These are phyloP conservation scores for Paracorniculantispora psalliotae DNA, from an alignment of 2,329 filamentous ascomycete genomes.

Conservation along the genomic window DNA sequence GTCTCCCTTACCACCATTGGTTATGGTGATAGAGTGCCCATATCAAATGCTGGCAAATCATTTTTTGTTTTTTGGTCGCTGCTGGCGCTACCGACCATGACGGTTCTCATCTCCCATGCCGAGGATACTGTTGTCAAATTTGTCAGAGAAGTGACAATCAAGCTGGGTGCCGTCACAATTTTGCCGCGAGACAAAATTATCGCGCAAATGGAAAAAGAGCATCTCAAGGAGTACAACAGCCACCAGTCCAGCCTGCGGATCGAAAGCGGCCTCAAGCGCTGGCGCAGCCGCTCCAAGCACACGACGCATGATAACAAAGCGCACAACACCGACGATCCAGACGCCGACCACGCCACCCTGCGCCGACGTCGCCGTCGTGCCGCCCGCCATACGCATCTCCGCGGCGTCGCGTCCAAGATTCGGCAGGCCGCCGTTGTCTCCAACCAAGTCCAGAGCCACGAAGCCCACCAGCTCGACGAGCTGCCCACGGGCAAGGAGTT, in stretches of 20 bases:
- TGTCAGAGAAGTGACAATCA: conserved; percentile 50
- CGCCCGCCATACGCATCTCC: not conserved
- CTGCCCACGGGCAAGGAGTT: conserved; percentile 46
- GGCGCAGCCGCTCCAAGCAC: not conserved
- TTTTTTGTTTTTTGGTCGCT: conserved; percentile 95
- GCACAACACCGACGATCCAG: not conserved
- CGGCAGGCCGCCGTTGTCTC: conserved; percentile 11
- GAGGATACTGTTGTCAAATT: conserved; percentile 74
- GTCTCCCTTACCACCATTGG: conserved; percentile 79
- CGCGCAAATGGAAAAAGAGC: conserved; percentile 24
- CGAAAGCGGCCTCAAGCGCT: not conserved
- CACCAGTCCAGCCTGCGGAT: conserved; percentile 16
- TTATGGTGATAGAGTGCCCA: conserved; percentile 74
- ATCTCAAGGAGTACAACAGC: conserved; percentile 39
- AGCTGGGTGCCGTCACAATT: conserved; percentile 55
- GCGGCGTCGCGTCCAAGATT: not conserved
- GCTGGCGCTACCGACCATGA: conserved; percentile 81
- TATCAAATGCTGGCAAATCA: conserved; percentile 71
- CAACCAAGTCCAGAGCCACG: conserved; percentile 20
- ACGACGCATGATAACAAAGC: not conserved
- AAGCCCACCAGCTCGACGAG: conserved; percentile 31
- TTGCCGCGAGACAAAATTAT: conserved; percentile 52
- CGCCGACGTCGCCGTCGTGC: not conserved
- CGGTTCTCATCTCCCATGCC: conserved; percentile 77
- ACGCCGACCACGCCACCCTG: conserved; percentile 7